Conservation (phyloP, 2,329 filamentous ascomycete species). For the Stachybotrys chlorohalonatus region DNA sequence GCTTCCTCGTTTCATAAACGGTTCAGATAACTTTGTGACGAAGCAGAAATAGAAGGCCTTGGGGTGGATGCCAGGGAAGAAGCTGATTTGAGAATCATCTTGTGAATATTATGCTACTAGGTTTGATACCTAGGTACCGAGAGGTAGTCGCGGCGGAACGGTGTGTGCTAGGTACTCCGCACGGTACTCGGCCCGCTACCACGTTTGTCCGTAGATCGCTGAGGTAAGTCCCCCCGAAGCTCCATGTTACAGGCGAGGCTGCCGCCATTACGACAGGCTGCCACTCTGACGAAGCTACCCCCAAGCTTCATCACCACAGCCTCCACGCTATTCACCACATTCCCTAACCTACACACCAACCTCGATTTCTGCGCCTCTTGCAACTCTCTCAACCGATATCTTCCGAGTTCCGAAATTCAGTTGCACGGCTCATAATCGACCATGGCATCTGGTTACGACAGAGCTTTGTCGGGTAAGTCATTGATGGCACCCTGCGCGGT, state of each 20-base stretch:
- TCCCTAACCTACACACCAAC: not conserved
- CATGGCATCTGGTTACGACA: conserved; percentile 95
- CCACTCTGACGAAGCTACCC: conserved; percentile 30
- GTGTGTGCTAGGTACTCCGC: not conserved
- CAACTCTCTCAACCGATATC: not conserved
- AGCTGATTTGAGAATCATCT: too few species aligned
- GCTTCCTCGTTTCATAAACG: too few species aligned
- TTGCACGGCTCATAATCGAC: conserved; percentile 4
- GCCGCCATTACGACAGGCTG: conserved; percentile 13
- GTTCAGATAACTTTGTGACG: too few species aligned
- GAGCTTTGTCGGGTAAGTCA: conserved; percentile 91
- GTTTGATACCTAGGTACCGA: too few species aligned
- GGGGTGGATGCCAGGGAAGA: too few species aligned
- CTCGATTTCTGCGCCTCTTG: not conserved
- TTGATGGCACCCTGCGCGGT: conserved; percentile 11
- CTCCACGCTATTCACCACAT: conserved; percentile 11
- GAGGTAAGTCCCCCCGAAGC: conserved; percentile 2
- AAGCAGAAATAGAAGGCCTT: too few species aligned
- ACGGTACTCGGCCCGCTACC: conserved; percentile 9
- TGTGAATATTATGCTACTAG: too few species aligned
- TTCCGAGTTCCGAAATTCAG: not conserved
- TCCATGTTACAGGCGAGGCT: conserved; percentile 14
- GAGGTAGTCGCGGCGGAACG: too few species aligned
- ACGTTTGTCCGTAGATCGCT: conserved; percentile 17
- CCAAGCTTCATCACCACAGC: conserved; percentile 10